These are phyloP conservation scores for Glycine latifolia DNA, from an alignment of 306 rosid genomes.

Conservation along the genomic window DNA sequence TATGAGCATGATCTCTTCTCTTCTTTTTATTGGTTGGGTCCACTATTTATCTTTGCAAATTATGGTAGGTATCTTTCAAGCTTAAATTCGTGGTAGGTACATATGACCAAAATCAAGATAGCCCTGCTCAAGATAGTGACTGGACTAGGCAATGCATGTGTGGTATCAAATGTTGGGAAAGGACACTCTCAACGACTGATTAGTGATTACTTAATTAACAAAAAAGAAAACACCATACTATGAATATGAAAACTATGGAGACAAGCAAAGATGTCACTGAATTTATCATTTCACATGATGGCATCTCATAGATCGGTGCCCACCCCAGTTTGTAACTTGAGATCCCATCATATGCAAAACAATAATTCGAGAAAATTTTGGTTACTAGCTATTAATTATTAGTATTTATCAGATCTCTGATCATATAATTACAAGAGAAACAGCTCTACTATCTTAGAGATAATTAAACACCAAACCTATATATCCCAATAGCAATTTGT, in stretches of 20 bases:
- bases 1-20: background rate
- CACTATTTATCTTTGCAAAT: background rate
- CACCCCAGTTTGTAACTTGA: constrained; percentile 20
- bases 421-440: constrained; percentile 19
- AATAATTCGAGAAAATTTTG: background rate
- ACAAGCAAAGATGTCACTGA: constrained; percentile 12
- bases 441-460: background rate
- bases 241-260: too few species aligned
- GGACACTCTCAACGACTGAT: background rate
- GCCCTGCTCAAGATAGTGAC: constrained; percentile 32
- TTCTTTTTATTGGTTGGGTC: background rate
- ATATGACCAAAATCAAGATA: background rate
- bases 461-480: constrained; percentile 1
- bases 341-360: constrained; percentile 10
- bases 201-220: too few species aligned
- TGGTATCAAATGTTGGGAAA: background rate
- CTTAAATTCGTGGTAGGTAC: background rate
- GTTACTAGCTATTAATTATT: constrained; percentile 8
- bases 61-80: background rate
- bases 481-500: background rate
- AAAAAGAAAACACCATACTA: too few species aligned
- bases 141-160: constrained; percentile 38
- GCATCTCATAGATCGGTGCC: background rate
- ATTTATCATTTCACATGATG: constrained; percentile 22
- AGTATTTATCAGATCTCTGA: background rate